Percentiles rank a stretch among this genome's conserved stretches.
Conservation (phyloP, 306 rosid genomes). For the Cotoneaster glaucophyllus region DNA sequence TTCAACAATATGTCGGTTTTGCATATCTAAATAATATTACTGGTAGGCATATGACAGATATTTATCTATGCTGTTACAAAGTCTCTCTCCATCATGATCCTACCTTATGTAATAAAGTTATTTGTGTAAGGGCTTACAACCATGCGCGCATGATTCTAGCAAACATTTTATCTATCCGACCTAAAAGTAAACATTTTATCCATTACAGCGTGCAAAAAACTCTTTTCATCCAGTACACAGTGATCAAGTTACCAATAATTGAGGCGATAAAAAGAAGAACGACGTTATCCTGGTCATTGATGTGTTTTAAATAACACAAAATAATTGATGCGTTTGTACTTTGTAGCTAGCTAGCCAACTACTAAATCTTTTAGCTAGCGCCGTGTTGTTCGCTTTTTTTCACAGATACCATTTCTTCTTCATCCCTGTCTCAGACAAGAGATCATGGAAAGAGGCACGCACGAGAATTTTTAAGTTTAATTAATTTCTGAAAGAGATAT, state of each 20-base stretch:
- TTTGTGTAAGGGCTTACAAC: not conserved
- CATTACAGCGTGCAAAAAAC: not conserved
- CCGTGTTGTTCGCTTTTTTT: conserved; percentile 6
- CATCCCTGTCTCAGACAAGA: conserved; percentile 34
- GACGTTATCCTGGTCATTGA: not conserved
- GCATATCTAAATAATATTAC: too few relatives aligned
- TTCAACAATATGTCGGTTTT: not conserved
- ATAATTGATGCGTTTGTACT: too few relatives aligned
- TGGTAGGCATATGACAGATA: too few relatives aligned
- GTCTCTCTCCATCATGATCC: not conserved
- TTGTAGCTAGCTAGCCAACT: not conserved
- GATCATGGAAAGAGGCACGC: conserved; percentile 19
- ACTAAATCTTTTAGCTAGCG: not conserved
- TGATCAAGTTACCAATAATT: not conserved
- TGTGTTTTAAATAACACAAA: not conserved
- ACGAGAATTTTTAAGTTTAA: conserved; percentile 6
- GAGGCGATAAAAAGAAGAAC: not conserved
- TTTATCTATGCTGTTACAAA: too few relatives aligned
- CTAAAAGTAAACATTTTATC: not conserved
- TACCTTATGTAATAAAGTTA: not conserved
- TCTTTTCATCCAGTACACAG: not conserved
- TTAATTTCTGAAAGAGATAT: not conserved
- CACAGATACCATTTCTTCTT: conserved; percentile 11
- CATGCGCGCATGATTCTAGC: not conserved
- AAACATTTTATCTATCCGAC: not conserved